phyloP scores from a whole-genome alignment of 225 moss, liverwort and hornwort species.

The Pseudisothecium myosuroides region DNA sequence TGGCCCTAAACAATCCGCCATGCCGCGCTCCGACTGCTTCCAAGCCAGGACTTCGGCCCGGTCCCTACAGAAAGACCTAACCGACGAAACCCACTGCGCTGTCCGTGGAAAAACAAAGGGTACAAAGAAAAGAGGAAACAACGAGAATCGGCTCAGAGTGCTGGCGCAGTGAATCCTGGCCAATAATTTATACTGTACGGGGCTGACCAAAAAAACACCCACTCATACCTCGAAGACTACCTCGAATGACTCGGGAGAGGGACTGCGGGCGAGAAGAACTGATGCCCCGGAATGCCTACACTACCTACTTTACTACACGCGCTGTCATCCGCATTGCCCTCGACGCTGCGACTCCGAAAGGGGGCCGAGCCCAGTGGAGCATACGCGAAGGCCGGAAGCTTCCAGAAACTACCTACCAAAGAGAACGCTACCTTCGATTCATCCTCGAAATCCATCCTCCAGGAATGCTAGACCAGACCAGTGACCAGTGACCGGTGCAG shows the following conservation, averaged over 20 bases:
- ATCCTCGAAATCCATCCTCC: not conserved
- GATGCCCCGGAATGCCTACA: not conserved
- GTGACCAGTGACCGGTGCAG: not conserved
- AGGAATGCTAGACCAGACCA: not conserved
- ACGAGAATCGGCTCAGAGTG: not conserved
- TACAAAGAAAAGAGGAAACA: not conserved
- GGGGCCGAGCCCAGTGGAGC: not conserved
- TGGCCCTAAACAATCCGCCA: not conserved
- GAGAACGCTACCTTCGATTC: not conserved
- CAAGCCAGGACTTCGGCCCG: not conserved
- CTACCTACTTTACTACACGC: not conserved
- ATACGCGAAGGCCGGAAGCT: not conserved
- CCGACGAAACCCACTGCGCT: not conserved
- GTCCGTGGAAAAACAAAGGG: not conserved
- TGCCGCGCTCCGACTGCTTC: not conserved
- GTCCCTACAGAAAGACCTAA: not conserved
- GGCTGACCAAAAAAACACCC: conserved; percentile 26
- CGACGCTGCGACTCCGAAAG: not conserved
- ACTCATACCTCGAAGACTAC: conserved; percentile 4
- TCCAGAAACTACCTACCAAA: not conserved
- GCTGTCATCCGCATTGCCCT: not conserved
- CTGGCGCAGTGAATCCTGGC: not conserved
- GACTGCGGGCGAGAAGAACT: not conserved
- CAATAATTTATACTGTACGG: conserved; percentile 6
- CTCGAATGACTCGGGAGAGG: not conserved